Base-by-base conservation (phyloP, 1,284 basidiomycete species). In the Somion occarium region DNA sequence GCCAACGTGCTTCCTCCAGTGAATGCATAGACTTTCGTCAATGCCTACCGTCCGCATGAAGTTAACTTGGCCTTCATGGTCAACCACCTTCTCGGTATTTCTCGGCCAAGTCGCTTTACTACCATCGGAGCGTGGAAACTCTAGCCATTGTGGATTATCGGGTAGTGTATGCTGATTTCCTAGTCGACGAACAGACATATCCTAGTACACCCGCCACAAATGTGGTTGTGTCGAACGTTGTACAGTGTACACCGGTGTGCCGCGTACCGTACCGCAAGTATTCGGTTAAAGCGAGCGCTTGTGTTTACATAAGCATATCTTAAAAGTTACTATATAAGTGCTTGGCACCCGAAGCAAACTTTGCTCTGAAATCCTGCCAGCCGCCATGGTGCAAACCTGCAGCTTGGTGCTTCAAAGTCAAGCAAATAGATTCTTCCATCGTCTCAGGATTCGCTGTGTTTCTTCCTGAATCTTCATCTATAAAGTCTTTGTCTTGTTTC, bases 91-190 rank as follows among this genome's bases (percentile, higher is more conserved):
- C 11, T 68, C 71, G 3, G 76, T 85, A 50, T 83, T 80, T 22
- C 62, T 65, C 1, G 87, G 88, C 76, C 80, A 83, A 19, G 64
- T 65, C 7, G 52, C 53, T 1, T 63, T 43, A 53, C 79, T 70
- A 15, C 86, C 88, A 52, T 91, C 88, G 1, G 80, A 75, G 30
- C 77, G 64, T 13, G 72, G 65, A 54, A 89, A 88, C 22, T 81
- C 77, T 20, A 87, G 60, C 63, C 69, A 85, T 1, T 69, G 62
- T 3, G 80, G 71, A 54, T 85, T 77, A 2, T 64, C 52, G 12
- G 84, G 82, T 9, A 86, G 59, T 7, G 64, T 52, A 20, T 46
- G 41, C 23, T 48, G 53, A 3, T 13, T 44, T 7, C 24, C 47
- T 20, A 62, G 46, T 48, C 51, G 58, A 50, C 74, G 66, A 34